Evolutionary conservation across 768 basidiomycete species (phyloP).

Genomic region (Auriscalpium vulgare): DNA sequence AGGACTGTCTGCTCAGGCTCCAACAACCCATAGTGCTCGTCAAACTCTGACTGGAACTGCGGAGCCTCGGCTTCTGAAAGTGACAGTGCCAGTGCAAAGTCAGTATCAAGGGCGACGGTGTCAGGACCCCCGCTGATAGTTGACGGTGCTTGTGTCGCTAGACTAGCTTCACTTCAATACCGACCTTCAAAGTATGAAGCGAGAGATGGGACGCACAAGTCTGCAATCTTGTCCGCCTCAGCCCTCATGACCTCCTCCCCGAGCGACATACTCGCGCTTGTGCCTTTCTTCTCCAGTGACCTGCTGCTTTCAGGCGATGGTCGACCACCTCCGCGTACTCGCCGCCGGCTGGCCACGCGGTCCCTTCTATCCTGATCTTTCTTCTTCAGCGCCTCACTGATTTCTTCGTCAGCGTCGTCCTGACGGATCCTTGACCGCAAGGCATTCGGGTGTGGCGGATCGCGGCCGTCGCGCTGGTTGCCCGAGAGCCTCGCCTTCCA

Average conservation of each 20-base stretch:
- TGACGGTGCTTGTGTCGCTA: constrained; percentile 3
- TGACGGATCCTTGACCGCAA: constrained; percentile 18
- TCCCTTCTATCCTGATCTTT: constrained; percentile 64
- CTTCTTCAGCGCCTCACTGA: constrained; percentile 71
- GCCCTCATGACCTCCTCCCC: constrained; percentile 30
- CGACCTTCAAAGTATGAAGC: too few relatives aligned
- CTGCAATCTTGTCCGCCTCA: constrained; percentile 47
- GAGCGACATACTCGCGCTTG: constrained; percentile 4
- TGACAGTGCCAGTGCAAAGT: constrained; percentile 21
- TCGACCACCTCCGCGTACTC: constrained; percentile 69
- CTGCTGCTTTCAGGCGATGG: constrained; percentile 6
- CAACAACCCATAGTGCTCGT: constrained; percentile 74
- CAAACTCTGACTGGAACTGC: constrained; percentile 42
- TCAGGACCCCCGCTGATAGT: background rate
- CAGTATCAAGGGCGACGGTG: constrained; percentile 26
- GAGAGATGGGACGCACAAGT: constrained; percentile 40
- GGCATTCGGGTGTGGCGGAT: constrained; percentile 15
- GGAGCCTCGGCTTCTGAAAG: constrained; percentile 5
- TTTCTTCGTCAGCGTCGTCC: constrained; percentile 22
- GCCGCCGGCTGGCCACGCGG: constrained; percentile 53
- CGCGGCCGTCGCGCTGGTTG: constrained; percentile 29
- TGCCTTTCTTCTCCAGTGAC: background rate
- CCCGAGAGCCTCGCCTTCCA: constrained; percentile 60
- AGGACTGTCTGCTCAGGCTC: constrained; percentile 73
- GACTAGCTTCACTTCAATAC: background rate